Evolutionary conservation across 768 basidiomycete species (phyloP).

Genomic region (Plicaturopsis crispa): DNA sequence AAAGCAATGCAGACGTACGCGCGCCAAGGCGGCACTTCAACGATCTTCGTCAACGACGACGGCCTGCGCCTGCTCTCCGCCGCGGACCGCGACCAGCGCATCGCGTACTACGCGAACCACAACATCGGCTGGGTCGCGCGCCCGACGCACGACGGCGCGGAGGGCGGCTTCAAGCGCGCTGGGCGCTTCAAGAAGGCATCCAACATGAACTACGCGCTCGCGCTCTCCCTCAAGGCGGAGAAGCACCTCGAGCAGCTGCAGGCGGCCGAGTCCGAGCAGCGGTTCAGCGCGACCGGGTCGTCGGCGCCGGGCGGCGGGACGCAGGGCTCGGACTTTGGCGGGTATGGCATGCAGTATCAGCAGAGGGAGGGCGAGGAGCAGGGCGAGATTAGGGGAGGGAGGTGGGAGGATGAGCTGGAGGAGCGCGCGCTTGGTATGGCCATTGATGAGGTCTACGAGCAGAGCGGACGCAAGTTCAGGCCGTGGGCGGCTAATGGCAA

Average conservation of each 20-base stretch:
- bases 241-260: conserved; percentile 36
- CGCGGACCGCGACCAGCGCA: conserved; percentile 57
- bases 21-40: conserved; percentile 77
- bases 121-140: conserved; percentile 82
- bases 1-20: conserved; percentile 90
- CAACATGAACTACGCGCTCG: conserved; percentile 80
- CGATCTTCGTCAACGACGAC: conserved; percentile 80
- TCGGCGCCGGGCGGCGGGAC: too few species aligned
- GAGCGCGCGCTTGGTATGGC: conserved; percentile 69
- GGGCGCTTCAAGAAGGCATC: conserved; percentile 90
- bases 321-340: too few species aligned
- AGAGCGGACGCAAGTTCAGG: conserved; percentile 49
- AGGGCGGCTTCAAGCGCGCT: conserved; percentile 70
- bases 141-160: conserved; percentile 52
- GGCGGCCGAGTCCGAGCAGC: too few species aligned
- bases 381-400: too few species aligned
- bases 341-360: too few species aligned
- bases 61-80: conserved; percentile 63
- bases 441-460: conserved; percentile 62
- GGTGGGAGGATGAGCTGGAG: conserved; percentile 42
- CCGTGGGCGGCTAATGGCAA: conserved; percentile 76
- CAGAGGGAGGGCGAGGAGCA: too few species aligned
- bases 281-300: too few species aligned
- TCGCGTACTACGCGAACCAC: conserved; percentile 68
- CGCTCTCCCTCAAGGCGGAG: conserved; percentile 59